These are phyloP conservation scores for Parafenestella ontariensis DNA, from an alignment of 2,329 filamentous ascomycete genomes.

Conservation along the genomic window DNA sequence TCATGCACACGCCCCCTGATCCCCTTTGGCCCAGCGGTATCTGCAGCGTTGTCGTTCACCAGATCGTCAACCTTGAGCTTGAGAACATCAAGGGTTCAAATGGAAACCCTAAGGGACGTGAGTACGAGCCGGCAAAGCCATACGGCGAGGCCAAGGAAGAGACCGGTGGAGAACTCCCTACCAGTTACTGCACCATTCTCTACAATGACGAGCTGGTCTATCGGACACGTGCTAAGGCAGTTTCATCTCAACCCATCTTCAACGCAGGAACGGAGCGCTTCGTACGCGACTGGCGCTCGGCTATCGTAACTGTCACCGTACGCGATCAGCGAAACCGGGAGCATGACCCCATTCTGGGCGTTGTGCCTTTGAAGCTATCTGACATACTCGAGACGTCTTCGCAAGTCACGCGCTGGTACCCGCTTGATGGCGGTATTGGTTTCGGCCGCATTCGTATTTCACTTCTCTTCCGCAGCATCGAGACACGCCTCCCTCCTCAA, in stretches of 20 bases:
- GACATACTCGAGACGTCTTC: conserved; percentile 88
- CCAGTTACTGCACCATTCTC: conserved; percentile 91
- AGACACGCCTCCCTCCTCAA: conserved; percentile 81
- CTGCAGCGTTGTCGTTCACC: conserved; percentile 84
- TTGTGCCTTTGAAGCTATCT: conserved; percentile 85
- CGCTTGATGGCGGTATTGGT: conserved; percentile 89
- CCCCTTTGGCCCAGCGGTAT: conserved; percentile 96
- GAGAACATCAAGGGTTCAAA: conserved; percentile 85
- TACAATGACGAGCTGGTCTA: conserved; percentile 89
- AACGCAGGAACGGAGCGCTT: conserved; percentile 96
- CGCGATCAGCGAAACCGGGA: conserved; percentile 88
- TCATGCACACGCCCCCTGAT: conserved; percentile 88
- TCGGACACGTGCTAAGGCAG: conserved; percentile 92
- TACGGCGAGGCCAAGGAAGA: conserved; percentile 90
- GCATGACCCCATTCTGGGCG: conserved; percentile 92
- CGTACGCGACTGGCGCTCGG: conserved; percentile 89
- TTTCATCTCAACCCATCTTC: conserved; percentile 94
- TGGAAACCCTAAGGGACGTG: conserved; percentile 80
- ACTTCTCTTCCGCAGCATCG: conserved; percentile 86
- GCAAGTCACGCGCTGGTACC: conserved; percentile 91
- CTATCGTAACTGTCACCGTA: conserved; percentile 85
- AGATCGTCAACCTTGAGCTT: conserved; percentile 94
- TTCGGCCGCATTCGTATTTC: conserved; percentile 91
- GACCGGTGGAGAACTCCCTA: conserved; percentile 78
- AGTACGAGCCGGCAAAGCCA: conserved; percentile 86